Evolutionary conservation across 2,329 filamentous ascomycete species (phyloP), one percentile per base, ranked within the genome.

Genomic region (Diaporthe longicolla): DNA sequence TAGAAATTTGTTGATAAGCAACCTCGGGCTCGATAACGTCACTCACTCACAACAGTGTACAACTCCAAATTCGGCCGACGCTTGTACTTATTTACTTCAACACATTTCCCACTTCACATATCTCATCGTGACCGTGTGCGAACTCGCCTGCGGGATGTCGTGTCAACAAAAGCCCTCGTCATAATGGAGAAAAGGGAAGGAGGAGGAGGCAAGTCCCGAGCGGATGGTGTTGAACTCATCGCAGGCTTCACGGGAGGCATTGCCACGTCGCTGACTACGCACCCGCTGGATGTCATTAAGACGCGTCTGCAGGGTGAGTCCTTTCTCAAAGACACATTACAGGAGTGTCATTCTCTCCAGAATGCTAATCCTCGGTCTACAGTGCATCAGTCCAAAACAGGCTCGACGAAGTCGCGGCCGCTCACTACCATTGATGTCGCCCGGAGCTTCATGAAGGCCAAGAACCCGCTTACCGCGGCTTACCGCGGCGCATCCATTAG

Each of bases 261-360:
- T 73, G 89, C 95, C 78, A 93, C 95, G 70, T 98, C 97, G 32
- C 88, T 98, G 65, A 92, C 92, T 73, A 93, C 97, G 70, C 96
- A 98, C 82, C 97, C 97, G 43, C 91, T 99, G 75, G 97, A 99
- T 85, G 92, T 99, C 77, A 92, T 98, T 82, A 99, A 99, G 88
- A 98, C 96, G 75, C 93, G 97, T 77, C 91, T 99, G 81, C 97
- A 99, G 86, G 92, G 94, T 95, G 85, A 74, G 85, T 52, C 8
- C 4, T 24, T n/a, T 35, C 40, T 21, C 24, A 9, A 19, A 9
- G 15, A 40, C 13, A 13, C 37, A 3, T 4, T 11, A 40, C 17
- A 11, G 26, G 29, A 7, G n/a, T 59, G 48, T 21, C 19, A 3
- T 15, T 0, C 26, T 10, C 4, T 3, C 15, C 11, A 9, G 24